A percentile compares a stretch with the other conserved stretches of the same genome.
Evolutionary conservation across 805 yeast genomes (phyloP).

Genomic region (Pichia scutulata): DNA sequence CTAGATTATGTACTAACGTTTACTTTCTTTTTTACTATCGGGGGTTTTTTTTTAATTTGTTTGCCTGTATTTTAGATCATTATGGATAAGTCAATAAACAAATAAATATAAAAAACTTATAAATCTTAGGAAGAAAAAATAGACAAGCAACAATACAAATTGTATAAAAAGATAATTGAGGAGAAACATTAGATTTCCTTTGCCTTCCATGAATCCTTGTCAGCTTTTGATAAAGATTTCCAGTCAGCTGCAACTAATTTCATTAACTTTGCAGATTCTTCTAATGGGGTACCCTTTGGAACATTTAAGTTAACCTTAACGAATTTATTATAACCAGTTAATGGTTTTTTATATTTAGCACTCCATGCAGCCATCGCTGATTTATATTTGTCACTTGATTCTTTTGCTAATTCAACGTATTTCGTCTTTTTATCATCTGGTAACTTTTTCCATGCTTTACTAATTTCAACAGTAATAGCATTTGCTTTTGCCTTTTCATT

Average conservation of each 20-base stretch:
- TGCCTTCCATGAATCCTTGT: conserved; percentile 18
- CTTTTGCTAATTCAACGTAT: conserved; percentile 4
- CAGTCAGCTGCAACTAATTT: conserved; percentile 17
- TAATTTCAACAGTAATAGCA: conserved; percentile 3
- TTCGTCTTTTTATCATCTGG: conserved; percentile 14
- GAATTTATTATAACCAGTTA: conserved; percentile 19
- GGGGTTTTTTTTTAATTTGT: no score
- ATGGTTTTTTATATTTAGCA: conserved; percentile 16
- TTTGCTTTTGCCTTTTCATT: conserved; percentile 1
- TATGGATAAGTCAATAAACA: no score
- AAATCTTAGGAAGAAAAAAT: not conserved
- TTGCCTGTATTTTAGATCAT: no score
- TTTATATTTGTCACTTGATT: conserved; percentile 6
- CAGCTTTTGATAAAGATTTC: conserved; percentile 17
- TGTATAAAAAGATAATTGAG: no score
- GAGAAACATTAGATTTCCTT: not conserved
- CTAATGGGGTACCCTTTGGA: conserved; percentile 10
- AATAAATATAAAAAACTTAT: not conserved
- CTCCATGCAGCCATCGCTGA: conserved; percentile 20
- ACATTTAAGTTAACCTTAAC: conserved; percentile 13
- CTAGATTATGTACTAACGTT: no score
- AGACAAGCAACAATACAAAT: no score
- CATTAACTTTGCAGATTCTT: conserved; percentile 13
- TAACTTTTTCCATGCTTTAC: conserved; percentile 18
- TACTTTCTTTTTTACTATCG: no score